Evolutionary conservation across 306 rosid species (phyloP), one percentile per base, ranked within the genome.

Genomic region (Dryas octopetala): DNA sequence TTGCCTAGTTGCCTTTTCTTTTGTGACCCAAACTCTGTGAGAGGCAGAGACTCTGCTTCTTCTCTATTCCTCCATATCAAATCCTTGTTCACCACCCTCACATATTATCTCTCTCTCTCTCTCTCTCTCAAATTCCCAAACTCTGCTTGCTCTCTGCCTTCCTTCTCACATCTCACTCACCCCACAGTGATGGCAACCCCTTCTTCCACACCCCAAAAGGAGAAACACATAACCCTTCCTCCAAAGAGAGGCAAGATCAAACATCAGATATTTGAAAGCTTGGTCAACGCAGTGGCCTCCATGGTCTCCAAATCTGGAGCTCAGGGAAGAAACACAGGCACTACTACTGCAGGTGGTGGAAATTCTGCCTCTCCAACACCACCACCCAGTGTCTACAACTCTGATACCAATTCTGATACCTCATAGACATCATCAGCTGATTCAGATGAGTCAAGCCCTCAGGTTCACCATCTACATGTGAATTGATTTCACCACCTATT

Each of bases 181-280:
- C 38, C 10, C 19, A 7, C 66, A 17, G 69, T 71, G 68, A 85
- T 81, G 85, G 50, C 61, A 6, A 40, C 70, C 47, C 9, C 46
- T 64, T 60, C 78, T 48, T 45, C 76, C 3, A 66, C 60, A 4
- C 23, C 57, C 26, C 59, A 26, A n/a, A 51, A 43, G 60, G 58
- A 17, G 62, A 54, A 63, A 32, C 59, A 49, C 7, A 6, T 73
- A 15, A 6, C 0, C 6, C 13, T 43, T 6, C 43, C 73, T 0
- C 79, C 74, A 0, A 74, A 17, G 19, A 62, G 88, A 3, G 88
- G 88, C 13, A 17, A 61, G 60, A 75, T 85, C 74, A 85, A 81
- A 46, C 77, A 12, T 54, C 53, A 63, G 19, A 79, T 81, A 26
- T 44, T 81, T 23, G 59, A 17, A 48, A 41, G 9, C 73, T 59